Percentiles rank a stretch among this genome's conserved stretches.
phyloP scores from a whole-genome alignment of 495 filamentous ascomycete species.

The Aspergillus cavernicola region DNA sequence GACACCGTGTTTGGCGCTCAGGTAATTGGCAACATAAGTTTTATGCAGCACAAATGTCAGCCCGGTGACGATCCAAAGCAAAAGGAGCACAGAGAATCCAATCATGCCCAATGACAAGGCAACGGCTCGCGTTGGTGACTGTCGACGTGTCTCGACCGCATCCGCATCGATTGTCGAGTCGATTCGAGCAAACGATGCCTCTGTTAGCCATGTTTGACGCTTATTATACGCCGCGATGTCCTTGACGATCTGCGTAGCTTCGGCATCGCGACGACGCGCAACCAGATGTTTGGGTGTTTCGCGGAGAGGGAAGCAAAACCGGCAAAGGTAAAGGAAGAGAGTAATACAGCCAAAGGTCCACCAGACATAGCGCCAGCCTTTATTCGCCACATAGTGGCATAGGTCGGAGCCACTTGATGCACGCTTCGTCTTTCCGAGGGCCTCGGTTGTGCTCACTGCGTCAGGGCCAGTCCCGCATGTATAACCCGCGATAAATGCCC shows the following conservation, averaged over 20 bases:
- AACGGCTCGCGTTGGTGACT: constrained; percentile 6
- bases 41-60: constrained; percentile 18
- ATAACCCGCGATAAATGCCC: constrained; percentile 28
- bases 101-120: neutral
- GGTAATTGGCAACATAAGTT: constrained; percentile 30
- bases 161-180: constrained; percentile 17
- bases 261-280: constrained; percentile 18
- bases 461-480: constrained; percentile 34
- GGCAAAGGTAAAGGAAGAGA: constrained; percentile 23
- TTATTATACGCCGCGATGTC: constrained; percentile 23
- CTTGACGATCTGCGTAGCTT: constrained; percentile 23
- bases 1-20: constrained; percentile 52
- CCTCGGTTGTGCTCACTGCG: constrained; percentile 14
- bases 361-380: constrained; percentile 26
- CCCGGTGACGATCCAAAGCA: constrained; percentile 17
- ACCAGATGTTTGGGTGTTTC: constrained; percentile 27
- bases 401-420: constrained; percentile 2
- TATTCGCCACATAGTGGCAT: constrained; percentile 33
- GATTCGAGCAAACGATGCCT: constrained; percentile 20
- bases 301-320: constrained; percentile 54
- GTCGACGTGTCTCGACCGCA: constrained; percentile 6
- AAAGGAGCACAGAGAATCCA: constrained; percentile 6
- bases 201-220: constrained; percentile 23
- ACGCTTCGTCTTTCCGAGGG: constrained; percentile 6
- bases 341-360: constrained; percentile 29